Evolutionary conservation across 2,329 filamentous ascomycete species (phyloP), one percentile per base, ranked within the genome.

Genomic region (Metarhizium rileyi): DNA sequence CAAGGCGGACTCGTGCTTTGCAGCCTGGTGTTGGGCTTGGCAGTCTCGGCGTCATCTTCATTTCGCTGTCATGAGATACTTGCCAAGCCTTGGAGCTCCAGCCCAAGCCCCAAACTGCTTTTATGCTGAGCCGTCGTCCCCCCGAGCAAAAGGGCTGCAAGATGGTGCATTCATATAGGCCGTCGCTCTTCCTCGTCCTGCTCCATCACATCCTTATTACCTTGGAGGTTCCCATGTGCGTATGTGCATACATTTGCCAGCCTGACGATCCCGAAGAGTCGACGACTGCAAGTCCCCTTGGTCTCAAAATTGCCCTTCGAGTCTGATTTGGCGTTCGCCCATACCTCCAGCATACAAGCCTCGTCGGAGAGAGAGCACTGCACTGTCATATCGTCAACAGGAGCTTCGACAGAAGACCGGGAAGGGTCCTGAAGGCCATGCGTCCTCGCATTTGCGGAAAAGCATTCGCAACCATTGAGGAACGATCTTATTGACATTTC

Each of bases 11-110:
- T 47, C 45, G 42, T 26, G 28, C 46, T 40, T 36, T 33, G 49
- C 28, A 36, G 45, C 26, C 49, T 46, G 44, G 46, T 20, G 47
- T 44, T 47, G 48, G 55, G 46, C 55, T 56, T 56, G 55, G 55
- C 55, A 49, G 55, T 52, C 55, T 56, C 50, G 55, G 55, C 53
- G 48, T 53, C 48, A 49, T 46, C 46, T 45, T 49, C 43, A 36
- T 46, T 44, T 51, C 43, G 51, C 44, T 44, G 27, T 47, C 33
- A 44, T 35, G 49, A 43, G 49, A 51, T 45, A 47, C 49, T n/a
- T 47, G 55, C 55, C 55, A 56, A 56, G 55, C 51, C 55, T 50
- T 44, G 49, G 25, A 50, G 47, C 42, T 54, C 48, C 50, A 52
- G 46, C 27, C 40, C 50, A 20, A 42, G 48, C 44, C 27, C 26